phyloP scores from a whole-genome alignment of 768 basidiomycete species.

The Chalciporus sphaerocephalus region DNA sequence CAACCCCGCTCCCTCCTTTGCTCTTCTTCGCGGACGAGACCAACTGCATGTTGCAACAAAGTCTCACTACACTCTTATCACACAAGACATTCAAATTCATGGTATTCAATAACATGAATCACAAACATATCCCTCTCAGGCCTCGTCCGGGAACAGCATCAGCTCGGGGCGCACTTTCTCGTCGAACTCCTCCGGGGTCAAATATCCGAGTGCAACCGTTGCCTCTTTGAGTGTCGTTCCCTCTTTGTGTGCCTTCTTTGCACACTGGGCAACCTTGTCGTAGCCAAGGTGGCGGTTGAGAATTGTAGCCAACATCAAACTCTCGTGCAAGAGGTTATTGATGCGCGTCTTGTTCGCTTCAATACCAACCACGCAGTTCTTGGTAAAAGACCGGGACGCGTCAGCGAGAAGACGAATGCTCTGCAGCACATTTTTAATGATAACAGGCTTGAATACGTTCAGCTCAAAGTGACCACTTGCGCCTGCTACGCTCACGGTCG shows the following conservation, averaged over 20 bases:
- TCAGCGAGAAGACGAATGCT: slow-evolving; percentile 92
- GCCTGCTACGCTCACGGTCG: slow-evolving; percentile 85
- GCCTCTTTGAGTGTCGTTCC: slow-evolving; percentile 96
- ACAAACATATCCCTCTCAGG: slow-evolving; percentile 18
- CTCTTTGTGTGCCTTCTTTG: slow-evolving; percentile 99
- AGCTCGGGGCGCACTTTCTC: slow-evolving; percentile 87
- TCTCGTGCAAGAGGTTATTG: slow-evolving; percentile 83
- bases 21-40: slow-evolving; percentile 28
- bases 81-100: background rate
- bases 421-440: slow-evolving; percentile 96
- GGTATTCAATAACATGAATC: background rate
- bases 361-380: slow-evolving; percentile 95
- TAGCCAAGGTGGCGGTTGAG: slow-evolving; percentile 95
- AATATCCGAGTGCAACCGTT: slow-evolving; percentile 78
- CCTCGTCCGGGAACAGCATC: slow-evolving; percentile 75
- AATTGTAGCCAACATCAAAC: slow-evolving; percentile 96
- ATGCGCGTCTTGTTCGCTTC: slow-evolving; percentile 95
- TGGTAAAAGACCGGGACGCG: slow-evolving; percentile 90
- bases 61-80: too few species aligned
- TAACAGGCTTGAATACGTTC: slow-evolving; percentile 99
- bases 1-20: slow-evolving; percentile 14
- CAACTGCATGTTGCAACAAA: background rate
- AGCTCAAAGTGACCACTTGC: slow-evolving; percentile 98
- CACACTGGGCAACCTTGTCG: slow-evolving; percentile 97
- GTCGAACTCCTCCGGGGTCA: slow-evolving; percentile 91